These are phyloP conservation scores for Claviceps sp. DNA, from an alignment of 2,329 filamentous ascomycete genomes.

Conservation along the genomic window DNA sequence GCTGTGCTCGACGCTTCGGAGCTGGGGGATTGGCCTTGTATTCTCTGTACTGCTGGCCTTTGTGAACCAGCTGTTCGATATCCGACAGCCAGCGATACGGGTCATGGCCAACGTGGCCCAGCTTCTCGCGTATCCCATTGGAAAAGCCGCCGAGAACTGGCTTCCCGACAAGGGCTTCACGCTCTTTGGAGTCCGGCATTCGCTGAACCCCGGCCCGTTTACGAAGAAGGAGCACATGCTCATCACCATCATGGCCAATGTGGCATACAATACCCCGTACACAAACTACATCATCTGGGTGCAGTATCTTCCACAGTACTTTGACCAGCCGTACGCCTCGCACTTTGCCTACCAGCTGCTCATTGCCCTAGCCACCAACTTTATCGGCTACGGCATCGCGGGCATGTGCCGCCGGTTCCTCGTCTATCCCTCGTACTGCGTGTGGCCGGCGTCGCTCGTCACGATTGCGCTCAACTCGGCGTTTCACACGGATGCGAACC, in stretches of 20 bases:
- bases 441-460: constrained; percentile 44
- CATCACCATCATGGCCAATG: constrained; percentile 50
- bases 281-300: constrained; percentile 43
- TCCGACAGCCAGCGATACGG: constrained; percentile 40
- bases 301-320: constrained; percentile 38
- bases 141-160: constrained; percentile 34
- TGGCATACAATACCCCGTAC: constrained; percentile 37
- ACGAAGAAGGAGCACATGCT: constrained; percentile 49
- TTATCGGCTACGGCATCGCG: constrained; percentile 47
- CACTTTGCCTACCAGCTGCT: constrained; percentile 41
- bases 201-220: constrained; percentile 42
- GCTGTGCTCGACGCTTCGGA: constrained; percentile 40
- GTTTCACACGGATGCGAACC: constrained; percentile 33
- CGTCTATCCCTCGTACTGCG: constrained; percentile 40
- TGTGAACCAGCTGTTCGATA: constrained; percentile 44
- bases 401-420: constrained; percentile 39
- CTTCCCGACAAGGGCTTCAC: constrained; percentile 38
- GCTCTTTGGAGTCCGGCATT: constrained; percentile 30
- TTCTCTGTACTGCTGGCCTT: constrained; percentile 36
- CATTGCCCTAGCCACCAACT: constrained; percentile 40
- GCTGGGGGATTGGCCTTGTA: constrained; percentile 38
- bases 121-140: constrained; percentile 41
- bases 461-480: constrained; percentile 41
- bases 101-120: constrained; percentile 44
- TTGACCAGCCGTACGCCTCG: constrained; percentile 39